Evolutionary conservation across 768 basidiomycete species (phyloP).

Genomic region (Auricularia auricula-judae): DNA sequence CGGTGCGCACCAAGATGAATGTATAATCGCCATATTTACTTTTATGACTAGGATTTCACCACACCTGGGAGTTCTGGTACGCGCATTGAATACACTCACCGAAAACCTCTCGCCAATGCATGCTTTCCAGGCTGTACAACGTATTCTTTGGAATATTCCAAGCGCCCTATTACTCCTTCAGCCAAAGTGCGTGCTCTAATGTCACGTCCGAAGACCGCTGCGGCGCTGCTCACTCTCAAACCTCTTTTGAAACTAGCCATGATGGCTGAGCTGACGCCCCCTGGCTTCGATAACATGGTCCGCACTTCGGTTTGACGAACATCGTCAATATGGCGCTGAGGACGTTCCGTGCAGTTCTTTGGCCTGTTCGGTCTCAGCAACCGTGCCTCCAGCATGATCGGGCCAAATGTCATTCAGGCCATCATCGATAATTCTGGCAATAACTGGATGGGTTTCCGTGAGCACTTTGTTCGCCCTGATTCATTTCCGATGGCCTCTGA

Average conservation of each 20-base stretch:
- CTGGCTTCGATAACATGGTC: constrained; percentile 78
- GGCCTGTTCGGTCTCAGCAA: constrained; percentile 79
- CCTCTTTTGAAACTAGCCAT: constrained; percentile 12
- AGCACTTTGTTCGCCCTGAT: neutral
- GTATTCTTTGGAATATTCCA: constrained; percentile 73
- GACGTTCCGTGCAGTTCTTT: constrained; percentile 48
- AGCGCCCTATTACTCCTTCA: constrained; percentile 79
- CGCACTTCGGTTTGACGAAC: neutral
- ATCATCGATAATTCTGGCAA: constrained; percentile 62
- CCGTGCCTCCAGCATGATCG: constrained; percentile 78
- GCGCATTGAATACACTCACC: constrained; percentile 5
- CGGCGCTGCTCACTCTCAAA: too few species aligned
- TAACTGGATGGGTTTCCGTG: constrained; percentile 71
- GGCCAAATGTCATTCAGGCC: constrained; percentile 75
- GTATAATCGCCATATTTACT: too few species aligned
- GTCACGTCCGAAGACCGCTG: too few species aligned
- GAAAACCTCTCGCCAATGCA: neutral
- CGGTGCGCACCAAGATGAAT: too few species aligned
- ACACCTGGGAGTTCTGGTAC: constrained; percentile 81
- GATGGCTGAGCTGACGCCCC: constrained; percentile 60
- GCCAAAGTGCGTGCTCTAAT: constrained; percentile 40
- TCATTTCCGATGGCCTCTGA: neutral
- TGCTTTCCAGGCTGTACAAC: constrained; percentile 55
- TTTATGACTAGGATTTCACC: constrained; percentile 49
- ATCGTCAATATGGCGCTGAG: neutral